Evolutionary conservation across 2,329 filamentous ascomycete genomes (phyloP).

Genomic region (Verticillium albo-atrum): DNA sequence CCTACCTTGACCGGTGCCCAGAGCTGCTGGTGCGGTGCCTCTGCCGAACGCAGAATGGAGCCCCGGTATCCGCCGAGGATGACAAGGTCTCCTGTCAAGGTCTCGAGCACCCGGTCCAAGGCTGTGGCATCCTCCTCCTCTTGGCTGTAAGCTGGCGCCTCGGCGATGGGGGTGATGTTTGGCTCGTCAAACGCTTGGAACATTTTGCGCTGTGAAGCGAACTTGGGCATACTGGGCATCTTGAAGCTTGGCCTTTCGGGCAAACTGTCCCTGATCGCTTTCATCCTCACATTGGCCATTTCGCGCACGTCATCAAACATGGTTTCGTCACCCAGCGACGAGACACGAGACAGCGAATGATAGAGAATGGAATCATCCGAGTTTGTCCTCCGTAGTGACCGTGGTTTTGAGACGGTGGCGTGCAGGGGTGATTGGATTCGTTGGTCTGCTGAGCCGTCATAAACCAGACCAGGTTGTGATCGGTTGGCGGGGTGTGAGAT

Average conservation of each 20-base stretch:
- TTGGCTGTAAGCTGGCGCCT: conserved; percentile 14
- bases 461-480: neutral
- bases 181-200: conserved; percentile 6
- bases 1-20: conserved; percentile 96
- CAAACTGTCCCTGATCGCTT: conserved; percentile 84
- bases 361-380: conserved; percentile 79
- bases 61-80: conserved; percentile 88
- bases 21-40: conserved; percentile 76
- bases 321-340: conserved; percentile 79
- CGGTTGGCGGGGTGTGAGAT: neutral
- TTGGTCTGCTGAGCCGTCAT: neutral
- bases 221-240: conserved; percentile 57
- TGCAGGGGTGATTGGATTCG: neutral
- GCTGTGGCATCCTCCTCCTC: conserved; percentile 17
- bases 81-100: conserved; percentile 78
- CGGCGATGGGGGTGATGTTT: conserved; percentile 11
- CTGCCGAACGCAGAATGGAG: conserved; percentile 80
- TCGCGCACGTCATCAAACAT: conserved; percentile 76
- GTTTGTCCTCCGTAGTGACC: conserved; percentile 51
- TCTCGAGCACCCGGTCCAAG: conserved; percentile 55
- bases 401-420: conserved; percentile 3
- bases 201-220: conserved; percentile 31
- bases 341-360: conserved; percentile 70
- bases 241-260: conserved; percentile 76
- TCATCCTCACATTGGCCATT: conserved; percentile 83